A percentile compares a stretch with the other conserved stretches of the same genome.
These are phyloP conservation scores for Boechera retrofracta DNA, from an alignment of 345 rosid species.

Conservation along the genomic window DNA sequence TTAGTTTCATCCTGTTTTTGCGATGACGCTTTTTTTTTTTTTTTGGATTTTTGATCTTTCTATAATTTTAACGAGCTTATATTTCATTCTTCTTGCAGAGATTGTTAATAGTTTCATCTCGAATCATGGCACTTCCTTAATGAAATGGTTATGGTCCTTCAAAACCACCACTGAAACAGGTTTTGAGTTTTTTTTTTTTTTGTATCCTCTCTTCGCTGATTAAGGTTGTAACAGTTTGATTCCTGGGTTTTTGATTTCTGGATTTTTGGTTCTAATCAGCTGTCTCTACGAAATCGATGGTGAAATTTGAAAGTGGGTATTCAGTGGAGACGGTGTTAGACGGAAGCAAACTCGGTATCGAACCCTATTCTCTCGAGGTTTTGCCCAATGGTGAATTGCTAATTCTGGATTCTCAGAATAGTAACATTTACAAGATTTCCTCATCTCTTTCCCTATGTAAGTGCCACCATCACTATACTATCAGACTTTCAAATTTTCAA, in stretches of 20 bases:
- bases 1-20: conserved; percentile 50
- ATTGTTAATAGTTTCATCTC: conserved; percentile 73
- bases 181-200: conserved; percentile 31
- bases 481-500: too few species aligned
- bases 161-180: conserved; percentile 85
- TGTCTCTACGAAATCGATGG: conserved; percentile 71
- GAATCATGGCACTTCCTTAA: conserved; percentile 58
- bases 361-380: conserved; percentile 81
- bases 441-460: conserved; percentile 86
- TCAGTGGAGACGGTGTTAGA: conserved; percentile 92
- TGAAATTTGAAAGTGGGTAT: conserved; percentile 92
- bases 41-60: background rate
- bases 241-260: background rate
- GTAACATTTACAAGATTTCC: conserved; percentile 75
- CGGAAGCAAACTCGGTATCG: conserved; percentile 96
- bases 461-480: conserved; percentile 24
- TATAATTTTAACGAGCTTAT: conserved; percentile 1
- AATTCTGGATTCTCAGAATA: conserved; percentile 84
- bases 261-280: conserved; percentile 48
- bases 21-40: conserved; percentile 28
- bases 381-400: conserved; percentile 86
- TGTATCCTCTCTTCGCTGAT: conserved; percentile 7
- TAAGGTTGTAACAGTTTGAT: conserved; percentile 20
- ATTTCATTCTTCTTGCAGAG: conserved; percentile 56
- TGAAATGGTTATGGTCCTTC: conserved; percentile 91